Evolutionary conservation across 441 rosid species (phyloP), one percentile per base, ranked within the genome.

Genomic region (Arabidopsis hybrid): DNA sequence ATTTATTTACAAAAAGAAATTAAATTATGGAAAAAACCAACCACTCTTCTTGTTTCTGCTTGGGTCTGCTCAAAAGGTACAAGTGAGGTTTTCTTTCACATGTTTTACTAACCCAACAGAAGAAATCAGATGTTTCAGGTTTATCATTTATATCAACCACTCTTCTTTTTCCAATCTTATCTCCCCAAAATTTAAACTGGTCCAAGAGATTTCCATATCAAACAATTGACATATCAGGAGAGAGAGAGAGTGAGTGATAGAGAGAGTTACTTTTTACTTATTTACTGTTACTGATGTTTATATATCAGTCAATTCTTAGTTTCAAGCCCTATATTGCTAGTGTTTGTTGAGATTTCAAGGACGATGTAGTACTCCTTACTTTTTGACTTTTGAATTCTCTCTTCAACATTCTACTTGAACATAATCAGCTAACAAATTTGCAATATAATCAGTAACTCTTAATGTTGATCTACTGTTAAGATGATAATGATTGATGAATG

Each of bases 61-160:
- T 21, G 50, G 18, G 42, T 73, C 71, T 69, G 7, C 73, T 65
- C 57, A 61, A 53, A 77, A 77, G 57, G 67, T 65, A 77, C 67
- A 58, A 60, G 40, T 65, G 79, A 75, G 74, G 74, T 65, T 62
- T 42, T 62, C 72, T 60, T 40, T 69, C 42, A 74, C 57, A 74
- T 69, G 76, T 47, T 53, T 68, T 21, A 68, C 51, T 75, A 67
- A 75, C 71, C 63, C 35, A 29, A 55, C 74, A 68, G 63, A 53
- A 68, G 78, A 68, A 61, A 69, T 68, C 65, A 75, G 69, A 76
- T 52, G 69, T 52, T 67, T 68, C 71, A 69, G 60, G 71, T 38
- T 61, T 47, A 31, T 63, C 51, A 34, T 61, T 74, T 14, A 67
- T 68, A 18, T 42, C 69, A 75, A 42, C 63, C 73, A 75, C 68